Base-by-base conservation (phyloP, 2,329 filamentous ascomycete species). In the Scorias spongiosa region DNA sequence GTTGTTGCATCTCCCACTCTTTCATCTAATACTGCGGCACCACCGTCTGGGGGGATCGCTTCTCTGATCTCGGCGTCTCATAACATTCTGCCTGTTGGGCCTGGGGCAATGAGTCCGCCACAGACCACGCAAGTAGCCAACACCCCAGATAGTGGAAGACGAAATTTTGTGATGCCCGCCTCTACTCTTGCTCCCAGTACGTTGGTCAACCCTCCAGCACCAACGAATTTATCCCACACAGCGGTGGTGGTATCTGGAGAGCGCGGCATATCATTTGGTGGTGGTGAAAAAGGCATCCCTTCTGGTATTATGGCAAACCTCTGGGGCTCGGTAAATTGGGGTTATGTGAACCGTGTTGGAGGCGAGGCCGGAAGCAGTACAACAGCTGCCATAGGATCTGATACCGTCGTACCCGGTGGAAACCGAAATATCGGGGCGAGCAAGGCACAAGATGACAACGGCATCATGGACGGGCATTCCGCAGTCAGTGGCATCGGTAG, bases 321-420 rank as follows among this genome's bases (percentile, higher is more conserved):
- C 44, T 96, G 89, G 89, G 89, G 89, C 41, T 93, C 80, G 55
- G 82, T 78, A 45, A 80, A 87, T 40, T 94, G 87, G 84, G 76
- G 76, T 11, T 75, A 76, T 49, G 65, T 82, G 46, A 81, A 81
- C 51, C 70, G 72, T 29, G 59, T 81, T 30, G 74, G 68, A 15
- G 72, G 75, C 39, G 71, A 74, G n/a, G 50, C 53, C 44, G 8
- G 29, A 41, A 20, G 28, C 39, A 34, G n/a, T 30, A 17, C 20
- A 42, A 20, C 40, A 10, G 17, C 29, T 18, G 51, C 49, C 20
- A 26, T 7, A 26, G 20, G 20, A 26, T 7, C 20, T 26, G 20
- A 26, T 26, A 7, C 20, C 20, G 7, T 3, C 20, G 20, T 26
- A 26, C 20, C 20, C 7, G 20, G 20, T 7, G 20, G 20, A 7